Conservation (phyloP, 1,139 yeast genomes). For the Groenewaldozyma sp. region DNA sequence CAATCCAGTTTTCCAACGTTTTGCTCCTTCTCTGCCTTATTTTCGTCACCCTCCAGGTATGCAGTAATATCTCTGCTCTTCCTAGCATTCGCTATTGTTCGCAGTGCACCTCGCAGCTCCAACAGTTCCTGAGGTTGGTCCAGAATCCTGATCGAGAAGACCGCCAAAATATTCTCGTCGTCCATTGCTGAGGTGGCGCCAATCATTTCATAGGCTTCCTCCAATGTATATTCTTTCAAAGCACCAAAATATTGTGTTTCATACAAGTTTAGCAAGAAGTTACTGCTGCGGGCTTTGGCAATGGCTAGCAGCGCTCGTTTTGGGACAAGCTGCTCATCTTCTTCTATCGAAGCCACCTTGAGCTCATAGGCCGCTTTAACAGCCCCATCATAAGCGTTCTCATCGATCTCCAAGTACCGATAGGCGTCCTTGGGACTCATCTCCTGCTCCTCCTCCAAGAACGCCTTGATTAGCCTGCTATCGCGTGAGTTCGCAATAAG, state of each 20-base stretch:
- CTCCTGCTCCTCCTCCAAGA: slow-evolving; percentile 43
- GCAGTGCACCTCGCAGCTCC: slow-evolving; percentile 27
- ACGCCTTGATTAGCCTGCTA: slow-evolving; percentile 37
- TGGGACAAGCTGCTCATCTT: slow-evolving; percentile 23
- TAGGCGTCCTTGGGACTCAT: slow-evolving; percentile 49
- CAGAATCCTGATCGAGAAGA: slow-evolving; percentile 25
- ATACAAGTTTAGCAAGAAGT: slow-evolving; percentile 28
- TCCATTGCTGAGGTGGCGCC: slow-evolving; percentile 23
- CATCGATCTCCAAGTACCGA: slow-evolving; percentile 49
- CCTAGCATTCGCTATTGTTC: slow-evolving; percentile 26
- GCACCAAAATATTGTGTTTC: slow-evolving; percentile 33
- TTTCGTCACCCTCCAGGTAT: slow-evolving; percentile 17
- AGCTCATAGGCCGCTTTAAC: slow-evolving; percentile 50
- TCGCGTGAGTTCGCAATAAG: slow-evolving; percentile 21
- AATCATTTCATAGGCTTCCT: slow-evolving; percentile 48
- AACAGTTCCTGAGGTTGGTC: slow-evolving; percentile 27
- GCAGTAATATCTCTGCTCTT: slow-evolving; percentile 19
- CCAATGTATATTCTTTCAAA: slow-evolving; percentile 34
- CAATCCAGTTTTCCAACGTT: slow-evolving; percentile 17
- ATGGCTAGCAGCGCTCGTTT: slow-evolving; percentile 44
- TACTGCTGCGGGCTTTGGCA: slow-evolving; percentile 46
- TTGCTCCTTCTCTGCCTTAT: slow-evolving; percentile 9
- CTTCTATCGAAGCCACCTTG: slow-evolving; percentile 38
- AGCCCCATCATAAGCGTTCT: slow-evolving; percentile 67
- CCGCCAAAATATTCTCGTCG: slow-evolving; percentile 22